Conservation (phyloP, 1,284 basidiomycete genomes). For the Coriolopsis trogii region DNA sequence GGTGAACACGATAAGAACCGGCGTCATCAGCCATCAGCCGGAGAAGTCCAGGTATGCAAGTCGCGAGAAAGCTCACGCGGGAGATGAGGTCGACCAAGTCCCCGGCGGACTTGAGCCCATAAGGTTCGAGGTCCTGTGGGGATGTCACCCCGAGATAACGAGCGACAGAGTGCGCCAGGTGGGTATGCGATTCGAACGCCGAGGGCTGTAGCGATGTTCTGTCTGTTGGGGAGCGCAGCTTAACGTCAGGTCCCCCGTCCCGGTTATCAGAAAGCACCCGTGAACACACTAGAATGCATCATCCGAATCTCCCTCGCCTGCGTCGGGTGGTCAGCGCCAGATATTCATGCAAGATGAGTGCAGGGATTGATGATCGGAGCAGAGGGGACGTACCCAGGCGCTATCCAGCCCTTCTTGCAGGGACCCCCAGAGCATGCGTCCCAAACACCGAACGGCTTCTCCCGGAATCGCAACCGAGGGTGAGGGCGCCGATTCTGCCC, state of each 20-base stretch:
- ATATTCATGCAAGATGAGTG: conserved; percentile 1
- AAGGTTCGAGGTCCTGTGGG: conserved; percentile 58
- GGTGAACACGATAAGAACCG: no score
- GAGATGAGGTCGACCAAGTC: conserved; percentile 75
- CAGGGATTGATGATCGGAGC: background rate
- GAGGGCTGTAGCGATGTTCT: conserved; percentile 51
- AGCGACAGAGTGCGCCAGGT: conserved; percentile 71
- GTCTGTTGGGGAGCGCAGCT: conserved; percentile 40
- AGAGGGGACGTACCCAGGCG: conserved; percentile 55
- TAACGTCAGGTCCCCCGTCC: background rate
- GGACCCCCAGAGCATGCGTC: conserved; percentile 70
- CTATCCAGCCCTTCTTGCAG: conserved; percentile 57
- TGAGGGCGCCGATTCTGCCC: conserved; percentile 53
- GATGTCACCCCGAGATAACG: conserved; percentile 64
- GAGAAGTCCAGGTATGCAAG: background rate
- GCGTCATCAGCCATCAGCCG: conserved; percentile 8
- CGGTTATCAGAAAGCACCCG: background rate
- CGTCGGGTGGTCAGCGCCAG: conserved; percentile 4
- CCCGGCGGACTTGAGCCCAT: conserved; percentile 55
- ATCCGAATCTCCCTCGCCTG: conserved; percentile 68
- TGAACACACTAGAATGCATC: conserved; percentile 75
- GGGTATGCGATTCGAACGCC: conserved; percentile 58
- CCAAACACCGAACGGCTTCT: conserved; percentile 79
- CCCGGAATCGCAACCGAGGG: conserved; percentile 55
- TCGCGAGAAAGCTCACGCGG: conserved; percentile 45